These are phyloP conservation scores for Licmophora abbreviata DNA, from an alignment of 108 stramenopile genomes.

Conservation along the genomic window DNA sequence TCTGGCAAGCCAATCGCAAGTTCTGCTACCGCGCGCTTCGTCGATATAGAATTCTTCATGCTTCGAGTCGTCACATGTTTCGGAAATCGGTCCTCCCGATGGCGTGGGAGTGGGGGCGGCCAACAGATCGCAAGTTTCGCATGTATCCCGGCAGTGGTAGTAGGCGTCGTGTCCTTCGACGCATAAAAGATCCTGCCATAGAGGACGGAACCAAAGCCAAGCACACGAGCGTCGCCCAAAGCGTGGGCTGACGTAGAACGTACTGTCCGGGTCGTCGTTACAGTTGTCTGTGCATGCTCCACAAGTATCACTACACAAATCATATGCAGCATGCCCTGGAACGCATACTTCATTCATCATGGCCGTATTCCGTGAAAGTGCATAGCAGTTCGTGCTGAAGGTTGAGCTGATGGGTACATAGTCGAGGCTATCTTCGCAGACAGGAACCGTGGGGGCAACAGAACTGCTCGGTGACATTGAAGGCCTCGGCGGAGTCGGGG, in stretches of 20 bases:
- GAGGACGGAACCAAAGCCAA: not conserved
- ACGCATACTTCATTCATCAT: constrained; percentile 4
- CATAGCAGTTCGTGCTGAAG: too few species aligned
- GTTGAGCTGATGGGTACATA: too few species aligned
- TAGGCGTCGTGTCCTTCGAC: not conserved
- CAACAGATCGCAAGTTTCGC: not conserved
- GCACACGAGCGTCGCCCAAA: not conserved
- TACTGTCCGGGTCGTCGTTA: not conserved
- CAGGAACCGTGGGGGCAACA: too few species aligned
- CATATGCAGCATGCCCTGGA: constrained; percentile 1
- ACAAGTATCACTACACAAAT: not conserved
- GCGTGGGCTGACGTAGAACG: not conserved
- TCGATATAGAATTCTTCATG: not conserved
- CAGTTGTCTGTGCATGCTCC: not conserved
- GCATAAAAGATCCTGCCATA: not conserved
- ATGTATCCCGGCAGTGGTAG: not conserved
- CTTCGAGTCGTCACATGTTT: not conserved
- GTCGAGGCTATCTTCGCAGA: too few species aligned
- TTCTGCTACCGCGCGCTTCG: not conserved
- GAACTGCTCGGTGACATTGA: too few species aligned
- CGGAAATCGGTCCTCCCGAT: not conserved
- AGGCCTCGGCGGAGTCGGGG: not conserved
- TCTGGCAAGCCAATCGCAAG: not conserved
- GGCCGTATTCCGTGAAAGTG: too few species aligned
- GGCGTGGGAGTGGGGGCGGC: not conserved